These are phyloP conservation scores for Colletotrichum cordylinicola DNA, from an alignment of 2,329 filamentous ascomycete species.

Conservation along the genomic window DNA sequence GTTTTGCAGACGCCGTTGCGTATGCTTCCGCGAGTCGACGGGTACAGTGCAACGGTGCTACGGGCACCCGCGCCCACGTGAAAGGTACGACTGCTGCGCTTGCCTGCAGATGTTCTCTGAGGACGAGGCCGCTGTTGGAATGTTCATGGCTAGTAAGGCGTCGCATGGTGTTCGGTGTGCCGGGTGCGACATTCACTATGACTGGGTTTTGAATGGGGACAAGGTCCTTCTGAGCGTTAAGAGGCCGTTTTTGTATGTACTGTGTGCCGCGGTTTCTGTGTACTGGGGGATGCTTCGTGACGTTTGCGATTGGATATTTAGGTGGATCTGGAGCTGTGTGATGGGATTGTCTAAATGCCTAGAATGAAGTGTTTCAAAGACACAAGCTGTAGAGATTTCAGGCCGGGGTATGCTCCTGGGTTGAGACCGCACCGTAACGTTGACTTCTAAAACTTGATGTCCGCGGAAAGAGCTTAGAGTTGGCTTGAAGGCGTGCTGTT, in stretches of 20 bases:
- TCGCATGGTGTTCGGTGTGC: background rate
- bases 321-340: too few relatives aligned
- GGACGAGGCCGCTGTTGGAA: background rate
- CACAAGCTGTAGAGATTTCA: too few relatives aligned
- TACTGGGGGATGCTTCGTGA: background rate
- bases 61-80: background rate
- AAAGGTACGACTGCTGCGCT: background rate
- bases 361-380: too few relatives aligned
- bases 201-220: background rate
- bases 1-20: background rate
- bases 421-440: too few relatives aligned
- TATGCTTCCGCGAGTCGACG: background rate
- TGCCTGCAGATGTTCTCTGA: background rate
- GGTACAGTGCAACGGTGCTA: background rate
- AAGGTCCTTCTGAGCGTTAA: rapidly evolving
- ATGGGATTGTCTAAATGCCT: too few relatives aligned
- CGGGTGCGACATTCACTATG: background rate
- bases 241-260: background rate
- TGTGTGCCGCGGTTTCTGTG: rapidly evolving
- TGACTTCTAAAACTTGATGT: too few relatives aligned
- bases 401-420: too few relatives aligned
- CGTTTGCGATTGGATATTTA: too few relatives aligned
- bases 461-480: too few relatives aligned
- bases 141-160: background rate
- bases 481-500: too few relatives aligned